Evolutionary conservation across 164 flowering plant species (phyloP), one percentile per base, ranked within the genome.

Genomic region (Umbellularia californica): DNA sequence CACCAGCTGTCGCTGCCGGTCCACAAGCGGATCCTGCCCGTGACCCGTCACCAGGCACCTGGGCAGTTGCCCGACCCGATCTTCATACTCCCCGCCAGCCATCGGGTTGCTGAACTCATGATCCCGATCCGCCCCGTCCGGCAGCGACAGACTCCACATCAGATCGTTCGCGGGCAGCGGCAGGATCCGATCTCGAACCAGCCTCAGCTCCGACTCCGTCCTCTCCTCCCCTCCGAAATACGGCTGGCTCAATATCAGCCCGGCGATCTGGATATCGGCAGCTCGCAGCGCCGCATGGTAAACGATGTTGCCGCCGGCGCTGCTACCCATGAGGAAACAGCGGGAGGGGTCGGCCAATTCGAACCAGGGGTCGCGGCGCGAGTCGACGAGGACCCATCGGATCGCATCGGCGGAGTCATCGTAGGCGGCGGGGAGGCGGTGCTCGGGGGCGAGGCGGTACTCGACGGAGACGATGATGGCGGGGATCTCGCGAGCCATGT

Each of bases 71-170:
- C 71, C 9, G 89, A 88, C 65, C 88, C 93, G 33, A 85, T 86
- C 5, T 71, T 79, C 41, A 79, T 79, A 25, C 88, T 87, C 25
- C 74, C 77, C 72, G 19, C 13, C 12, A 0, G n/a, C 74, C 79
- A 68, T 58, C 58, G 86, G 89, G 65, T 89, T 85, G 63, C 82
- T 80, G 52, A 77, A 89, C 81, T 79, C 86, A 50, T 92, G 92
- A 20, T 87, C 89, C 7, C 89, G 84, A 73, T 86, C 86, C 0
- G 86, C 82, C 0, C 77, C 90, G 15, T 69, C n/a, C 0, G 97
- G 93, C 83, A 90, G 68, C 0, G 88, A 77, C 55, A 88, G 76
- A 2, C 73, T 68, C 93, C 94, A 89, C 83, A 87, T 62, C 51
- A 87, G 74, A 70, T 89, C 88, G 14, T 41, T 77, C 0, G 74